These are phyloP conservation scores for Endotrypanum monterogeii DNA, from an alignment of 208 protist species.

Conservation along the genomic window DNA sequence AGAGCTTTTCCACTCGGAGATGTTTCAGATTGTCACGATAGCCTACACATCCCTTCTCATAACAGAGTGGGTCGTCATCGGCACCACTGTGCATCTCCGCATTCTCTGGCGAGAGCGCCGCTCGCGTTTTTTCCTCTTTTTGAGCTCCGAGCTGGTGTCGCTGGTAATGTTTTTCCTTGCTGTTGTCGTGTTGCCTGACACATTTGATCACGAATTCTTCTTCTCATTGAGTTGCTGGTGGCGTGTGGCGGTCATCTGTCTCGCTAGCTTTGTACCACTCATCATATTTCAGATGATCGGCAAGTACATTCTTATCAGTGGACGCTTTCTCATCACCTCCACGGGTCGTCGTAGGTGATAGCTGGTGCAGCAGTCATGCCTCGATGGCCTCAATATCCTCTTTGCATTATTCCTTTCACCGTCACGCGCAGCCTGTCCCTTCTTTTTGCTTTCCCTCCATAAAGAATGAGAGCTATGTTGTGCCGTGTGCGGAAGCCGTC, in stretches of 20 bases:
- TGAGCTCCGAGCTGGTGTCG: constrained; percentile 88
- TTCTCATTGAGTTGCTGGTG: constrained; percentile 91
- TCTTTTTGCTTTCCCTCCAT: not conserved
- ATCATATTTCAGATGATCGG: constrained; percentile 47
- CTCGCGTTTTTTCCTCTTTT: constrained; percentile 80
- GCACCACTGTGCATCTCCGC: constrained; percentile 92
- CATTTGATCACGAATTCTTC: constrained; percentile 95
- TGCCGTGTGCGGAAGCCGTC: too few species aligned
- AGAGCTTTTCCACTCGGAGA: constrained; percentile 93
- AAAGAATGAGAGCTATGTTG: too few species aligned
- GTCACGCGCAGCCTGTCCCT: not conserved
- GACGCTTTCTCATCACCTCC: constrained; percentile 33
- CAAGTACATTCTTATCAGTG: constrained; percentile 57
- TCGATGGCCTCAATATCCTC: not conserved
- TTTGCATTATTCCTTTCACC: not conserved
- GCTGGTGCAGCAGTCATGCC: not conserved
- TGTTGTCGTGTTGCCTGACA: constrained; percentile 89
- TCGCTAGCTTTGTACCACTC: constrained; percentile 72
- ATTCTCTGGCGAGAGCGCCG: constrained; percentile 73
- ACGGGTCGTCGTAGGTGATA: constrained; percentile 2
- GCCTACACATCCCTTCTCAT: constrained; percentile 98
- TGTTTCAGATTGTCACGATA: constrained; percentile 97
- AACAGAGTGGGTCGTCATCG: constrained; percentile 97
- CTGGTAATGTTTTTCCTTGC: constrained; percentile 92
- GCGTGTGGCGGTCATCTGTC: constrained; percentile 80